A percentile compares a stretch with the other conserved stretches of the same genome.
Conservation (phyloP, 805 yeast species). For the Ogataea wickerhamii region DNA sequence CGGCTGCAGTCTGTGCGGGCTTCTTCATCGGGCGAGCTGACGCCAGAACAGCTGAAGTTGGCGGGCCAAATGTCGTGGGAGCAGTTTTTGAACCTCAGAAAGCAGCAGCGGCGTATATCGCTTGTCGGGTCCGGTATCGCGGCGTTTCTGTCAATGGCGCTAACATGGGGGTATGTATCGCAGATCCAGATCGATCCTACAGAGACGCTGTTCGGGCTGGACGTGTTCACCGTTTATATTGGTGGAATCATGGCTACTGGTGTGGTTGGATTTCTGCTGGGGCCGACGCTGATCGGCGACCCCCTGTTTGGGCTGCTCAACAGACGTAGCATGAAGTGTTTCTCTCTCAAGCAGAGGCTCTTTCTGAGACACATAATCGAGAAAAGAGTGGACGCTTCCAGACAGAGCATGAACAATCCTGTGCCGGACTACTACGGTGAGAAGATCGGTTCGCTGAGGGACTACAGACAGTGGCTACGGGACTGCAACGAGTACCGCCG, state of each 20-base stretch:
- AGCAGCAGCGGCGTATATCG: constrained; percentile 69
- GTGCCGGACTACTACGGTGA: constrained; percentile 99
- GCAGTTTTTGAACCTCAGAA: constrained; percentile 72
- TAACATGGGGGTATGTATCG: constrained; percentile 74
- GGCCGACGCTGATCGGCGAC: constrained; percentile 74
- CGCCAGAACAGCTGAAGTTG: constrained; percentile 21
- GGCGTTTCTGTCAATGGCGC: constrained; percentile 58
- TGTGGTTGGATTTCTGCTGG: constrained; percentile 72
- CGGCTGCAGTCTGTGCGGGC: constrained; percentile 7
- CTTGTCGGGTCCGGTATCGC: constrained; percentile 64
- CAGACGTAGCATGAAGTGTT: constrained; percentile 43
- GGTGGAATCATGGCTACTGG: constrained; percentile 73
- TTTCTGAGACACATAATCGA: constrained; percentile 71
- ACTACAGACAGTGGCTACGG: constrained; percentile 92
- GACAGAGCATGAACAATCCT: constrained; percentile 87
- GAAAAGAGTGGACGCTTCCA: constrained; percentile 88
- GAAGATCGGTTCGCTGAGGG: constrained; percentile 79
- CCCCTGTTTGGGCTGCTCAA: constrained; percentile 58
- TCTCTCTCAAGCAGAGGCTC: constrained; percentile 59
- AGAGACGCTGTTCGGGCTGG: constrained; percentile 84
- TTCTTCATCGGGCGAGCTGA: constrained; percentile 12
- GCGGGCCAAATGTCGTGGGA: constrained; percentile 59
- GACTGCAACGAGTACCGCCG: constrained; percentile 89
- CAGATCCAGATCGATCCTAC: constrained; percentile 86
- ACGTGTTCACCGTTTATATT: constrained; percentile 77